phyloP scores from a whole-genome alignment of 208 protist genomes.

The Trypanosoma congolense region DNA sequence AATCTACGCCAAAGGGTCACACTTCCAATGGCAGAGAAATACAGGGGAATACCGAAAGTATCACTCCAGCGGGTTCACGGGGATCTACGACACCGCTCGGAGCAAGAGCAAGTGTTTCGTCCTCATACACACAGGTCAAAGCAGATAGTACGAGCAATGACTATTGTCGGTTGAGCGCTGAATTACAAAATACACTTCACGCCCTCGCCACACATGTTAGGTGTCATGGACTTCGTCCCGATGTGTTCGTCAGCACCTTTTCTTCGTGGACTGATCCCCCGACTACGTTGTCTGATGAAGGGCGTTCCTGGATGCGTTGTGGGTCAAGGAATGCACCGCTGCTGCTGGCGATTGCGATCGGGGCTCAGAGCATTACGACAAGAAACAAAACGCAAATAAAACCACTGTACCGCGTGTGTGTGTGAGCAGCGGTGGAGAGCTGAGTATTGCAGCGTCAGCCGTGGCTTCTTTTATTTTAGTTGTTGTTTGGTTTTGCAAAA shows the following conservation, averaged over 20 bases:
- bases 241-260: slow-evolving; percentile 7
- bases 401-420: slow-evolving; percentile 15
- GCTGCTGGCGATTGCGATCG: too few relatives aligned
- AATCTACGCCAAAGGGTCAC: neutral
- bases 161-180: neutral
- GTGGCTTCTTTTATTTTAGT: slow-evolving; percentile 16
- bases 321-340: neutral
- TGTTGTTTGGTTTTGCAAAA: slow-evolving; percentile 7
- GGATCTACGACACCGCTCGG: too few relatives aligned
- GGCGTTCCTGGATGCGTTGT: neutral
- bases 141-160: too few relatives aligned
- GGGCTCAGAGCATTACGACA: too few relatives aligned
- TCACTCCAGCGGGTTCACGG: too few relatives aligned
- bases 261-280: neutral
- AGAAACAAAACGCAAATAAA: too few relatives aligned
- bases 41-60: too few relatives aligned
- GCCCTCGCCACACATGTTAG: slow-evolving; percentile 12
- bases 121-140: too few relatives aligned
- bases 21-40: too few relatives aligned
- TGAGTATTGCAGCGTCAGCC: slow-evolving; percentile 15
- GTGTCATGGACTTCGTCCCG: slow-evolving; percentile 8
- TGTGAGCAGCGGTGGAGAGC: slow-evolving; percentile 4
- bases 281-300: neutral
- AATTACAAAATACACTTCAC: neutral
- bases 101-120: too few relatives aligned